phyloP scores from a whole-genome alignment of 1,284 basidiomycete genomes.

The Irpex sp. region DNA sequence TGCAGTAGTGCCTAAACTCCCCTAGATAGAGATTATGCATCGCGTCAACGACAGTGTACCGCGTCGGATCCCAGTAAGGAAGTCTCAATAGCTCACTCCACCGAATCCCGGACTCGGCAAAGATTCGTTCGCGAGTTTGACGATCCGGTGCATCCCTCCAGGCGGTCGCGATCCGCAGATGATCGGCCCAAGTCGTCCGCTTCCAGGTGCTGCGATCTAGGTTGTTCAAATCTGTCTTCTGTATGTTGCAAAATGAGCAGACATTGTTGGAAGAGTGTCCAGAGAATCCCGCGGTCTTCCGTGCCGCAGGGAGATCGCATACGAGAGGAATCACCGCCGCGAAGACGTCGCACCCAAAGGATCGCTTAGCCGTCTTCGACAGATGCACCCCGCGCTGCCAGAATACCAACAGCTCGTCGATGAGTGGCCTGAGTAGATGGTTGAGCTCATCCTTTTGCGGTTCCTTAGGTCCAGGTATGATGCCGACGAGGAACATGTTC shows the following conservation, averaged over 20 bases:
- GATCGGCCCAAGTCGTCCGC: constrained; percentile 10
- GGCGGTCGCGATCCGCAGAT: constrained; percentile 13
- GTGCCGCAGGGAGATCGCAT: constrained; percentile 30
- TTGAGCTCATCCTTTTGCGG: constrained; percentile 31
- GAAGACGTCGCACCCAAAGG: constrained; percentile 22
- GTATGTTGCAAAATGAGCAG: constrained; percentile 9
- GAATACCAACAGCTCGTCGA: constrained; percentile 27
- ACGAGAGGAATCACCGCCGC: constrained; percentile 25
- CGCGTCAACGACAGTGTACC: constrained; percentile 24
- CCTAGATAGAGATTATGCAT: constrained; percentile 31
- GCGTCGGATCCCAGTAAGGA: constrained; percentile 31
- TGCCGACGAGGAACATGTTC: constrained; percentile 29
- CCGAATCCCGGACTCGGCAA: constrained; percentile 23
- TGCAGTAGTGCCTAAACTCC: constrained; percentile 21
- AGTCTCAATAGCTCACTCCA: constrained; percentile 26
- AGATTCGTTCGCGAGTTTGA: constrained; percentile 17
- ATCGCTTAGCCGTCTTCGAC: constrained; percentile 21
- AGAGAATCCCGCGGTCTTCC: constrained; percentile 22
- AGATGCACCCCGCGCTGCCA: constrained; percentile 30
- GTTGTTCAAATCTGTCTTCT: background rate
- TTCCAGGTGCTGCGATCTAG: constrained; percentile 15
- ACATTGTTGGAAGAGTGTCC: constrained; percentile 6
- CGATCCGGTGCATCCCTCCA: constrained; percentile 22
- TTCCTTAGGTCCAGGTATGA: constrained; percentile 35
- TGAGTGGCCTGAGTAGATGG: constrained; percentile 30